Evolutionary conservation across 805 yeast genomes (phyloP), one percentile per base, ranked within the genome.

Genomic region (Cyberlindnera mississippiensis): DNA sequence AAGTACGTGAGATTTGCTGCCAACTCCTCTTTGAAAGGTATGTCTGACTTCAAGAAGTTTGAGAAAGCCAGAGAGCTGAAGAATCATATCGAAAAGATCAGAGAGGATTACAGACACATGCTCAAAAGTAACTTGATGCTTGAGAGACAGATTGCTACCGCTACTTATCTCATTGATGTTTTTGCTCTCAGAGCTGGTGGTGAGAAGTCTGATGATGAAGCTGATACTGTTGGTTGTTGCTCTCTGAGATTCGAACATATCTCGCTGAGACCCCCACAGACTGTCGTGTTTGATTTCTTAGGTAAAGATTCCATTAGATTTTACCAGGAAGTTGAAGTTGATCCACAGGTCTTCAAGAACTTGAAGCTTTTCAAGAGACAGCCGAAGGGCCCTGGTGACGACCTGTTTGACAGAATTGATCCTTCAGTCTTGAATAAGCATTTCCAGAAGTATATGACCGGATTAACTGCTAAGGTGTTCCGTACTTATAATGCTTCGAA

Each of bases 151-250:
- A 76, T 89, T 56, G 97, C 97, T 6, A 87, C 93, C 1, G 96
- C 96, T 3, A 87, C 91, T 36, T 91, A 91, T 63, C 72, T 91
- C 36, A 90, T 91, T 57, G 98, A 91, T 67, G 80, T 83, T 3
- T 82, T 91, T 57, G 98, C 98, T 0, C 73, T 91, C 50, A 85
- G 98, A 82, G 97, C 97, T 2, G 97, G 97, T 61, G 96, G 97
- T 55, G 97, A 91, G 63, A 91, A 91, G 62, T 84, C 91, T 10
- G 98, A 91, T 3, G 98, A 91, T 52, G 97, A 90, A 60, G 98
- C 98, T 3, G 98, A 91, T 61, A 91, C 98, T 1, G 98, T 91
- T 34, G 98, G 98, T 34, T 91, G 98, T 65, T 91, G 98, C 66
- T 90, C 97, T 1, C 73, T 91, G 51, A 71, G 98, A 56, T 90